Evolutionary conservation across 345 rosid genomes (phyloP), one percentile per base, ranked within the genome.

Genomic region (Gossypium sturtianum): DNA sequence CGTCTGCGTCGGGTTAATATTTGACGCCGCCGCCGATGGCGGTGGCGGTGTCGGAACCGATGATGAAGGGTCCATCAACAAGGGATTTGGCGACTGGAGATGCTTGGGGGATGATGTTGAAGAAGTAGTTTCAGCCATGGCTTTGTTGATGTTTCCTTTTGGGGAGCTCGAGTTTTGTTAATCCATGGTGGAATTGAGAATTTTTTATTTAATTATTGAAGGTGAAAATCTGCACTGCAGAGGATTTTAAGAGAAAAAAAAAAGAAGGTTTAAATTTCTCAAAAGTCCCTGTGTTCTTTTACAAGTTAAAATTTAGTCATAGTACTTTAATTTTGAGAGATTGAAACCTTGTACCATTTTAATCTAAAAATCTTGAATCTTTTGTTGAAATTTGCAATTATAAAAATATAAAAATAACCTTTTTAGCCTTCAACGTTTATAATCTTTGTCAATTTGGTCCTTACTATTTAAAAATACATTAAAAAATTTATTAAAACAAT

Each of bases 121-220:
- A 8, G 87, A 54, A 23, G 83, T 58, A 76, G 70, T 74, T 73
- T 86, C 89, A 69, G 89, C 87, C 91, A 88, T 77, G 56, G 15
- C 64, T 59, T 23, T 23, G 23, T 9, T 23, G 10, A n/a, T 51
- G 59, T 49, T 71, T 23, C 12, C 15, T 16, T 8, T n/a, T 17
- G 8, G 63, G 62, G 38, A 23, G 7, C 12, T 49, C 17, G 15
- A 34, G n/a, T 19, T 57, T 43, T 49, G 22, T 60, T 27, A 65
- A 54, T 69, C 69, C 83, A 77, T 58, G 78, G 60, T 51, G 70
- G 64, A 52, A 60, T 16, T 51, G 11, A 34, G 74, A 56, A 19
- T 54, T 61, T 1, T 3, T 13, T 27, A 11, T 62, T 19, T 11
- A 9, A 22, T 59, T 60, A 3, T 51, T 19, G 19, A 10, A 17